Conservation (phyloP, 1,284 basidiomycete genomes). For the Melampsora larici-populina region DNA sequence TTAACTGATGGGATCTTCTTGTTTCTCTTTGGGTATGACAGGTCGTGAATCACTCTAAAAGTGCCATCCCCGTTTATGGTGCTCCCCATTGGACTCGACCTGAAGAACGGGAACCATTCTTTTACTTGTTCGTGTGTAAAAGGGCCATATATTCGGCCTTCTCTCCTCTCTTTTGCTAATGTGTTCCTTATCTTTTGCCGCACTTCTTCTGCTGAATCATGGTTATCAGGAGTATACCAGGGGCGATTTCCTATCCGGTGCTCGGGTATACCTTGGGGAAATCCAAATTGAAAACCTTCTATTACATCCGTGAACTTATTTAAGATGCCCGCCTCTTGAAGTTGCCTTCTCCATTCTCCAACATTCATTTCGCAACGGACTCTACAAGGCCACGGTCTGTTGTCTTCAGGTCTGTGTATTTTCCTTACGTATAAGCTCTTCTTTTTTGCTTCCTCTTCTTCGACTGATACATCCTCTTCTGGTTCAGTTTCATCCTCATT, state of each 20-base stretch:
- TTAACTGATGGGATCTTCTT: not conserved
- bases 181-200: not conserved
- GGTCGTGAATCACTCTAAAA: not conserved
- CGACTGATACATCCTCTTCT: too few relatives aligned
- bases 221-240: constrained; percentile 4
- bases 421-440: too few relatives aligned
- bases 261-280: not conserved
- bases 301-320: not conserved
- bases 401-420: too few relatives aligned
- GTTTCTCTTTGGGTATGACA: not conserved
- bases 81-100: not conserved
- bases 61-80: not conserved
- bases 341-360: too few relatives aligned
- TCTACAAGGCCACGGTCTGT: too few relatives aligned
- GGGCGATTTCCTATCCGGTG: not conserved
- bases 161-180: not conserved
- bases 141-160: not conserved
- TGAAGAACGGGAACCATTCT: not conserved
- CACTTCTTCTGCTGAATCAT: too few relatives aligned
- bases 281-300: not conserved
- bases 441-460: too few relatives aligned
- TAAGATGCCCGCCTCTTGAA: not conserved
- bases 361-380: too few relatives aligned
- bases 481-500: too few relatives aligned
- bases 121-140: not conserved